Percentiles rank a stretch among this genome's conserved stretches.
Conservation (phyloP, 2,329 filamentous ascomycete species). For the Teratosphaeria nubilosa region DNA sequence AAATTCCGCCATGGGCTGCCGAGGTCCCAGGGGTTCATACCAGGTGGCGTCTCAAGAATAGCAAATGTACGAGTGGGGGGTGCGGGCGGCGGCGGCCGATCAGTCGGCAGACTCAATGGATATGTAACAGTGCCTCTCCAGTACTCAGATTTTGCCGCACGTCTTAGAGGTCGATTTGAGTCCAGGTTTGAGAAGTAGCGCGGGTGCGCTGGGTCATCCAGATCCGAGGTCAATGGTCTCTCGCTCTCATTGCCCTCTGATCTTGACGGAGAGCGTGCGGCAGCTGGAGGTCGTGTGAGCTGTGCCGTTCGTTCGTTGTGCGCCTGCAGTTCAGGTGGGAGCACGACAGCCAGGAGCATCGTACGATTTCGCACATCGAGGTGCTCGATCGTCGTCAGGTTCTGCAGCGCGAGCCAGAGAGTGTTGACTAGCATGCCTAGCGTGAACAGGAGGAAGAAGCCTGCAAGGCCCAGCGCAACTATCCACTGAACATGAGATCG, state of each 20-base stretch:
- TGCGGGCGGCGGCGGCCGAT: constrained; percentile 25
- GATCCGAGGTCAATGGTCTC: constrained; percentile 22
- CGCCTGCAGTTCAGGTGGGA: constrained; percentile 39
- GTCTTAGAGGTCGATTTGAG: constrained; percentile 6
- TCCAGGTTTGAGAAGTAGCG: constrained; percentile 20
- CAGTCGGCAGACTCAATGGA: constrained; percentile 36
- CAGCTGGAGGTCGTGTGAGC: background rate
- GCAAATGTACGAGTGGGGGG: constrained; percentile 55
- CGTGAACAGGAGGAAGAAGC: constrained; percentile 72
- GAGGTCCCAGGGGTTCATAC: constrained; percentile 80
- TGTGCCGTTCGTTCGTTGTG: background rate
- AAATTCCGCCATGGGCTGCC: constrained; percentile 57
- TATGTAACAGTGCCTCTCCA: constrained; percentile 46
- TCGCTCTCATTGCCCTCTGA: constrained; percentile 12
- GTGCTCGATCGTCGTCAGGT: constrained; percentile 77
- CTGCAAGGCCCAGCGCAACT: constrained; percentile 54
- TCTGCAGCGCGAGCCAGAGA: constrained; percentile 57
- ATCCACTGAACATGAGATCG: constrained; percentile 51
- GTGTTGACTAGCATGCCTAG: constrained; percentile 67
- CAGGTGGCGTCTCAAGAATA: constrained; percentile 60
- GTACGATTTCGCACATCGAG: constrained; percentile 51
- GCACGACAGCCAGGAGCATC: constrained; percentile 64
- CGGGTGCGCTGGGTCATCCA: constrained; percentile 23
- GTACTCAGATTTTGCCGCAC: constrained; percentile 12
- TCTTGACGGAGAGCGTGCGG: background rate